Evolutionary conservation across 305 asterid genomes (phyloP), one percentile per base, ranked within the genome.

Genomic region (Vinca major): DNA sequence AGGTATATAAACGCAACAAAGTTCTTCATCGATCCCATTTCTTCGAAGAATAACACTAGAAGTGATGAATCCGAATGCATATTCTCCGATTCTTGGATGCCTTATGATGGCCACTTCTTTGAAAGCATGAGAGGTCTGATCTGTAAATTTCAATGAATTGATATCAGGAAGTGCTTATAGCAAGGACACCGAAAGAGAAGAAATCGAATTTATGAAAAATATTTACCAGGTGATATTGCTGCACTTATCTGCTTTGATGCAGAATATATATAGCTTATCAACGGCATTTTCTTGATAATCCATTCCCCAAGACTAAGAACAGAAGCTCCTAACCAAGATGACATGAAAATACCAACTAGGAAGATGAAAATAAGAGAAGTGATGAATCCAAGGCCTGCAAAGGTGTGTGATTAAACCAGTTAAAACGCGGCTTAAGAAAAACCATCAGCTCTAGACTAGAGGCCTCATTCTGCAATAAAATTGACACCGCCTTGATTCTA

Each of bases 91-190:
- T 7, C 69, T 50, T 1, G 73, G 77, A 67, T 73, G 77, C 43
- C 78, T 74, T 37, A 74, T 21, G 50, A 68, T 68, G 70, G 74
- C 78, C 56, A 74, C 78, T 68, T 74, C 78, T 54, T 74, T 74
- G 54, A 74, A 74, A 14, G 78, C 78, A 10, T 65, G 40, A 1
- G 73, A 51, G 44, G 56, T 53, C 57, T 74, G 36, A 17, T 68
- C 77, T 74, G 69, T 62, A 43, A 49, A 49, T 26, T 26, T 26
- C 33, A 26, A 26, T 26, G 33, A 26, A 26, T 26, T 26, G 33
- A 26, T 26, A 26, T 26, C 33, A 26, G 33, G 33, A 26, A 26
- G 33, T 26, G 33, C 33, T 26, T 26, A 26, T 26, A 26, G 1
- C 33, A 26, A 26, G 33, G 33, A 26, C 33, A 0, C 1, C 33